Conservation (phyloP, 345 rosid genomes). For the Populus simonii region DNA sequence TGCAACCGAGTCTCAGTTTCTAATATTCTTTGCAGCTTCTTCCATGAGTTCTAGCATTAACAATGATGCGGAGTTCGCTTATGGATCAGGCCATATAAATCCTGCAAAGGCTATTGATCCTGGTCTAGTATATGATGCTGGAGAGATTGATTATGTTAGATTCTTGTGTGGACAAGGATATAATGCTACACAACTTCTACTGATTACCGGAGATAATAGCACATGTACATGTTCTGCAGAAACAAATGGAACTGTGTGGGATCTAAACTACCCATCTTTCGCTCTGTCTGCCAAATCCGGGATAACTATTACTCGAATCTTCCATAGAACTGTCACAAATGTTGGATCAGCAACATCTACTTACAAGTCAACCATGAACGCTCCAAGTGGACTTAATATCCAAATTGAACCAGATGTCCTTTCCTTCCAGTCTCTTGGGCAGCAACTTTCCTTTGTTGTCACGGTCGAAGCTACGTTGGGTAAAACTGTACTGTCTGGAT, state of each 20-base stretch:
- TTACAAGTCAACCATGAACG: constrained; percentile 17
- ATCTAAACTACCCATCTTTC: constrained; percentile 41
- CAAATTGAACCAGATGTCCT: not conserved
- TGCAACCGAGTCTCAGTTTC: too few relatives aligned
- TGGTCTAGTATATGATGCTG: constrained; percentile 37
- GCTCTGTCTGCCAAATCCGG: not conserved
- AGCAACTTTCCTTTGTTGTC: constrained; percentile 27
- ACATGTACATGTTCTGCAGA: constrained; percentile 17
- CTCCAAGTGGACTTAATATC: constrained; percentile 4
- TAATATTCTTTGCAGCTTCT: constrained; percentile 9
- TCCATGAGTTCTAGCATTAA: constrained; percentile 21
- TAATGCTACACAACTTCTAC: constrained; percentile 2
- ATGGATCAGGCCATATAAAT: constrained; percentile 35
- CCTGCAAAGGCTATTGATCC: constrained; percentile 33
- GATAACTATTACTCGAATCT: not conserved
- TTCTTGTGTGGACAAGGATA: constrained; percentile 42
- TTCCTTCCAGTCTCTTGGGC: not conserved
- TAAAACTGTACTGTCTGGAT: constrained; percentile 11
- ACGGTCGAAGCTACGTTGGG: constrained; percentile 15
- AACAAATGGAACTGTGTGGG: constrained; percentile 21
- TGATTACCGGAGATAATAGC: constrained; percentile 28
- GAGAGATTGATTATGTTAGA: constrained; percentile 29
- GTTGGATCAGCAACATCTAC: constrained; percentile 24
- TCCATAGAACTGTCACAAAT: constrained; percentile 28
- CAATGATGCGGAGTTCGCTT: constrained; percentile 31